Base-by-base conservation (phyloP, 768 basidiomycete species). In the Serendipita indica region DNA sequence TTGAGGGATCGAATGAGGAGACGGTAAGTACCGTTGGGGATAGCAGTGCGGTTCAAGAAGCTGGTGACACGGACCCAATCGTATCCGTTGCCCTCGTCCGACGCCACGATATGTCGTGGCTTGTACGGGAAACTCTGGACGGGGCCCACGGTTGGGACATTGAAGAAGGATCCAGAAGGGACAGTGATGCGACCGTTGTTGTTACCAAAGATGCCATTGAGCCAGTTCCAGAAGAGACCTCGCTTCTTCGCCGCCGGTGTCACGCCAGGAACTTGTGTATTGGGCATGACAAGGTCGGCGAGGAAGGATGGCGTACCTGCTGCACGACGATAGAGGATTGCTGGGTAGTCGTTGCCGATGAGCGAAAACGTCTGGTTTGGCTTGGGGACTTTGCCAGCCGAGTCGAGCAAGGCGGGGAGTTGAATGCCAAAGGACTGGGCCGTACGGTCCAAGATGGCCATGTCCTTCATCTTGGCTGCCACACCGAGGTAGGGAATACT, bases 261-360 rank as follows among this genome's bases (percentile, higher is more conserved):
- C 4, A 35, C 33, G 1, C 16, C n/a, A 32, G 33, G 37, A 16
- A 58, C 58, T 35, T 3, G 12, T 22, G 28, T 32, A 12, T 39
- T n/a, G n/a, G 58, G 27, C n/a, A 12, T 41, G 39, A 58, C 58
- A 16, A 58, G 58, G 25, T 58, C 58, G 58, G 39, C 58, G 37
- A 30, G 39, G 34, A 58, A 52, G 2, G 35, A 28, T 5, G 33
- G 58, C 13, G 58, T 43, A 54, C 59, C 46, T 18, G 43, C 45
- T 33, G 45, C 45, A 30, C 34, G 58, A 16, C 37, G 33, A 28
- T 49, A 52, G 0, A 41, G 45, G 25, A 60, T 33, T 3, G 49
- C 59, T 14, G 59, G 59, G 33, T 33, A 60, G 59, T 60, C 35
- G 3, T 54, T 41, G 14, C 46, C 46, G 32, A 60, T 33, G 22